Percentiles rank a stretch among this genome's conserved stretches.
Conservation (phyloP, 75 land plant species). For the Pinus albicaulis region DNA sequence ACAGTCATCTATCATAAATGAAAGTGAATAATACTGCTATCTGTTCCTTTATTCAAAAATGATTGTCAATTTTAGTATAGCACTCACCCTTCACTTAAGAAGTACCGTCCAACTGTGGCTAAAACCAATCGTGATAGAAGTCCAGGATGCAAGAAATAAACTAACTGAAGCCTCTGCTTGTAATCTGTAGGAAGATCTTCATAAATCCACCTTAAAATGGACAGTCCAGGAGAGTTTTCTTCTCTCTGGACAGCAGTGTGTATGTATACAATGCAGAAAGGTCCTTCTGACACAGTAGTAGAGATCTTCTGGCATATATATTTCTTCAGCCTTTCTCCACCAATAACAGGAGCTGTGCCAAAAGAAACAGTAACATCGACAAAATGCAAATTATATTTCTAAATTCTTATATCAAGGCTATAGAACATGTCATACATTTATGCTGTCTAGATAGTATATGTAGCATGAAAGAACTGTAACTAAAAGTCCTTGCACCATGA, state of each 20-base stretch:
- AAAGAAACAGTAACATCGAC: no score
- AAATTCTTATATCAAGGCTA: no score
- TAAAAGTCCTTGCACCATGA: background rate
- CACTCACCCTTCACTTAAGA: constrained; percentile 35
- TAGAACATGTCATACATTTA: background rate
- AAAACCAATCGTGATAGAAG: constrained; percentile 63
- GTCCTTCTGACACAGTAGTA: constrained; percentile 24
- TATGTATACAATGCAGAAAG: constrained; percentile 63
- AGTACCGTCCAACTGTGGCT: constrained; percentile 71
- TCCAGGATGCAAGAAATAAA: constrained; percentile 81
- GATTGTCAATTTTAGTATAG: no score
- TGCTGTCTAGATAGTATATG: background rate
- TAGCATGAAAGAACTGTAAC: background rate
- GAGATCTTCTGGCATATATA: constrained; percentile 55
- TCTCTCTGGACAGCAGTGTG: constrained; percentile 48
- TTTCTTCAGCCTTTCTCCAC: constrained; percentile 34
- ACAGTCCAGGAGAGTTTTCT: constrained; percentile 68
- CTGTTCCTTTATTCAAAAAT: no score
- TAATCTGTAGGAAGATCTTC: constrained; percentile 49
- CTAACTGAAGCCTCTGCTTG: constrained; percentile 44
- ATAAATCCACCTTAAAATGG: constrained; percentile 44
- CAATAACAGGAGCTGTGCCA: constrained; percentile 34
- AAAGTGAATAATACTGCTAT: no score
- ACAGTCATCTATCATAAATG: no score
- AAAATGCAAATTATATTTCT: no score